Evolutionary conservation across 192 early-diverging fungal species (phyloP).

Genomic region (Coemansia sp.): DNA sequence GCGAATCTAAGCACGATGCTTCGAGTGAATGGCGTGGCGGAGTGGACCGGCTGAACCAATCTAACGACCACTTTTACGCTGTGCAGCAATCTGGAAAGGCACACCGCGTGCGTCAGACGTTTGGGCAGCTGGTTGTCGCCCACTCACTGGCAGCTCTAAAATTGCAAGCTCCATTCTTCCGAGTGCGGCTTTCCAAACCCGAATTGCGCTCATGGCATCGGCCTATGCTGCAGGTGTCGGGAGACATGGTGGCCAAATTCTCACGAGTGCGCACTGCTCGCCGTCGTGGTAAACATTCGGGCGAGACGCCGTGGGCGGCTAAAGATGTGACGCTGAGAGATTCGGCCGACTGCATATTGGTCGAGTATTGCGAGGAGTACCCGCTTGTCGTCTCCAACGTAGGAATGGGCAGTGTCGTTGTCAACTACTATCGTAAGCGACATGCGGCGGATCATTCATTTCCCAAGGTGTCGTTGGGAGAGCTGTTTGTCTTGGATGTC

Average conservation of each 20-base stretch:
- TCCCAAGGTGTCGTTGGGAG: slow-evolving; percentile 82
- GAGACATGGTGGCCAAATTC: slow-evolving; percentile 67
- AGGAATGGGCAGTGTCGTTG: slow-evolving; percentile 93
- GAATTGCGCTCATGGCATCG: slow-evolving; percentile 92
- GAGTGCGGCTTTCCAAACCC: slow-evolving; percentile 74
- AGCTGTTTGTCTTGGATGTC: slow-evolving; percentile 81
- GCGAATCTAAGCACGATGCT: slow-evolving; percentile 65
- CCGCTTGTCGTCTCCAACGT: slow-evolving; percentile 89
- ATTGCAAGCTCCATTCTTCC: slow-evolving; percentile 79
- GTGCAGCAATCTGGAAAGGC: slow-evolving; percentile 64
- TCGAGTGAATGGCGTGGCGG: slow-evolving; percentile 46
- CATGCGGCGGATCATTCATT: slow-evolving; percentile 78
- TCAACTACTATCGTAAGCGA: slow-evolving; percentile 95
- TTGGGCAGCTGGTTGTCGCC: slow-evolving; percentile 80
- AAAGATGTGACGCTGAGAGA: slow-evolving; percentile 93
- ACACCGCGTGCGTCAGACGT: slow-evolving; percentile 83
- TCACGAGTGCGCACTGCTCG: slow-evolving; percentile 73
- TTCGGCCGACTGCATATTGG: slow-evolving; percentile 73
- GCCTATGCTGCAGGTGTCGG: slow-evolving; percentile 70
- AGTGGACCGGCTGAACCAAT: slow-evolving; percentile 83
- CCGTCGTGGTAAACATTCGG: slow-evolving; percentile 70
- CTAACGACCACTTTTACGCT: slow-evolving; percentile 88
- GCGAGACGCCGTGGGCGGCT: slow-evolving; percentile 73
- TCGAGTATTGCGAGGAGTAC: slow-evolving; percentile 97
- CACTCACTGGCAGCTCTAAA: slow-evolving; percentile 88